Evolutionary conservation across 2,329 filamentous ascomycete species (phyloP), one percentile per base, ranked within the genome.

Genomic region (Colletotrichum higginsianum): DNA sequence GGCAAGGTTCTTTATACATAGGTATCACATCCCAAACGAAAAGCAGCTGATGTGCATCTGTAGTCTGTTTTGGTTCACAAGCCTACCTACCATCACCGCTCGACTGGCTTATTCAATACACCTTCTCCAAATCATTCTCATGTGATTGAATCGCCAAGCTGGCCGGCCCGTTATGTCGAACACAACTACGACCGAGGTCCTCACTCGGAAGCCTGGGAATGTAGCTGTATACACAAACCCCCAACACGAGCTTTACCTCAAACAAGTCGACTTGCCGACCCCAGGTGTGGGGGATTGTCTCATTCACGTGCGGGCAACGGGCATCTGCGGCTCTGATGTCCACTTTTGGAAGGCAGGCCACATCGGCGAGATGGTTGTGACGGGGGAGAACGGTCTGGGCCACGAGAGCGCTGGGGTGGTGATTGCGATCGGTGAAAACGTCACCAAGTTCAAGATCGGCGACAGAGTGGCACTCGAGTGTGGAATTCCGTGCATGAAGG

Each of bases 151-250:
- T 13, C 18, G 12, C 12, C 42, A 55, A 18, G 26, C 26, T 30
- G 26, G 15, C 13, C 26, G 8, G 15, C 35, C 23, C 18, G n/a
- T n/a, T 7, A 69, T 66, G 61, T 26, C 38, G 6, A 47, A 58
- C 11, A 60, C 67, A 44, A 58, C 23, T 15, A 53, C n/a, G 13
- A 40, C 53, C 23, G 67, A 69, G 16, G 26, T 66, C 55, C 47
- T 69, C n/a, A 46, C 46, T 23, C 62, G 67, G 56, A 79, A 73
- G 56, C 71, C 72, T 18, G 57, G 66, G 53, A 93, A 93, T 80
- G 90, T 93, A 75, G 91, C 91, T 74, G 90, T 93, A 71, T 92
- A 89, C 84, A 93, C 91, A 63, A 92, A 92, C 81, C 90, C 90
- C 15, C 85, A 85, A 23, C 90, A 93, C 78, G 90, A 92, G 67